phyloP scores from a whole-genome alignment of 139 green algal genomes.

The Coelastrella sp. region DNA sequence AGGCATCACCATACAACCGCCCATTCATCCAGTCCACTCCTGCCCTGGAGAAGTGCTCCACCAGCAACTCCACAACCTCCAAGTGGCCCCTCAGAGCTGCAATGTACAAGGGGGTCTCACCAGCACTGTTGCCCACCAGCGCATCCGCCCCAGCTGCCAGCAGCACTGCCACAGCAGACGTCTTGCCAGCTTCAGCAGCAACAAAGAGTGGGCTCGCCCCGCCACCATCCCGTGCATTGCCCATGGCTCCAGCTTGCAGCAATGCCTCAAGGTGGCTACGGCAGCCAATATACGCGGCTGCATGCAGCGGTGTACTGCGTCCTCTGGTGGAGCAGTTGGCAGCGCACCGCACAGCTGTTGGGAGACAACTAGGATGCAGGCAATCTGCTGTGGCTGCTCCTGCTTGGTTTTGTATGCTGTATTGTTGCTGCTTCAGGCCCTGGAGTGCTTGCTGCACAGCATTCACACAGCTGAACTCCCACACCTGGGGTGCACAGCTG shows the following conservation, averaged over 20 bases:
- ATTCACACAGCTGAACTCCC: conserved; percentile 24
- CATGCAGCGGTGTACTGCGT: conserved; percentile 79
- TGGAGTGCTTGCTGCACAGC: neutral
- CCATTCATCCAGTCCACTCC: conserved; percentile 74
- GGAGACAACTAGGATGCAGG: neutral
- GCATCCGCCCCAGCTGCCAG: conserved; percentile 69
- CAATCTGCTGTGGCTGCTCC: neutral
- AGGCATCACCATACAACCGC: conserved; percentile 81
- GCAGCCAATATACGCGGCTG: conserved; percentile 65
- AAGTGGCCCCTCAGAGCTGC: conserved; percentile 81
- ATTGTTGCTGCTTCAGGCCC: neutral
- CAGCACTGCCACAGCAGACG: conserved; percentile 51
- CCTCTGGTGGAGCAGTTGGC: conserved; percentile 74
- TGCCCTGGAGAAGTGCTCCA: conserved; percentile 59
- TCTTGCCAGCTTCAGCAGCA: conserved; percentile 63
- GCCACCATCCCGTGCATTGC: conserved; percentile 15
- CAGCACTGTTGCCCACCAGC: conserved; percentile 53
- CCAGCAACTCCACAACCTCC: conserved; percentile 70
- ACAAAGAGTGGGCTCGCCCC: conserved; percentile 79
- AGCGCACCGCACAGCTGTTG: conserved; percentile 61
- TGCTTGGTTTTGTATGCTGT: neutral
- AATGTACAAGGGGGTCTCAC: conserved; percentile 92
- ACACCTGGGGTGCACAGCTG: neutral
- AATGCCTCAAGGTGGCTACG: neutral
- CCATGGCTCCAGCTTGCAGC: conserved; percentile 32